These are phyloP conservation scores for Straminergon stramineum DNA, from an alignment of 225 moss, liverwort and hornwort species.

Conservation along the genomic window DNA sequence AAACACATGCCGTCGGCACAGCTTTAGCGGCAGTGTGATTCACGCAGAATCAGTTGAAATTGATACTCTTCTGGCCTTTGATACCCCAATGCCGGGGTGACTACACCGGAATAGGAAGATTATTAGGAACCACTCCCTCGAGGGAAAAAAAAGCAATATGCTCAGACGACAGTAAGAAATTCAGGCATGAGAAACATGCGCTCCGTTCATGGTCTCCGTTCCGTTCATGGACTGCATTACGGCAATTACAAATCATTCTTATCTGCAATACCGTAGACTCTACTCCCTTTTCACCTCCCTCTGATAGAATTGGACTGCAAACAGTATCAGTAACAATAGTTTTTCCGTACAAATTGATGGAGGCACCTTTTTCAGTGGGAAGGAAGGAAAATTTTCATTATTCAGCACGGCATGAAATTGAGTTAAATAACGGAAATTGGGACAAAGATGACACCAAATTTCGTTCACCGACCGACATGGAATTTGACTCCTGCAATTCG, in stretches of 20 bases:
- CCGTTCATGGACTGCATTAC: background rate
- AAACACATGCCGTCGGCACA: background rate
- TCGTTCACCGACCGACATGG: background rate
- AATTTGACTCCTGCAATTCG: background rate
- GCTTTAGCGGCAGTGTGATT: background rate
- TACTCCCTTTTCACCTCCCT: background rate
- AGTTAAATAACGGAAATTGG: no score
- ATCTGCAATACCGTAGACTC: background rate
- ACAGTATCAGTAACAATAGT: background rate
- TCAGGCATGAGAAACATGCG: background rate
- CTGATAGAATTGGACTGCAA: background rate
- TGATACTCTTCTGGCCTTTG: background rate
- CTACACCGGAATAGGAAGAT: background rate
- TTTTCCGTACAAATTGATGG: background rate
- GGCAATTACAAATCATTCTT: background rate
- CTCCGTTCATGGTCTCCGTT: background rate
- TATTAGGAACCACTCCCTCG: background rate
- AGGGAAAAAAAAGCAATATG: background rate
- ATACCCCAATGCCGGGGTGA: background rate
- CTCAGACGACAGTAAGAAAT: background rate
- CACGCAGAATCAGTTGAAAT: background rate
- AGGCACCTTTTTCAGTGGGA: background rate
- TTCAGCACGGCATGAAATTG: background rate
- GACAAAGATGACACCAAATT: background rate
- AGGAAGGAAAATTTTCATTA: background rate